Evolutionary conservation across 306 rosid genomes (phyloP).

Genomic region (Arachis hypogaea): DNA sequence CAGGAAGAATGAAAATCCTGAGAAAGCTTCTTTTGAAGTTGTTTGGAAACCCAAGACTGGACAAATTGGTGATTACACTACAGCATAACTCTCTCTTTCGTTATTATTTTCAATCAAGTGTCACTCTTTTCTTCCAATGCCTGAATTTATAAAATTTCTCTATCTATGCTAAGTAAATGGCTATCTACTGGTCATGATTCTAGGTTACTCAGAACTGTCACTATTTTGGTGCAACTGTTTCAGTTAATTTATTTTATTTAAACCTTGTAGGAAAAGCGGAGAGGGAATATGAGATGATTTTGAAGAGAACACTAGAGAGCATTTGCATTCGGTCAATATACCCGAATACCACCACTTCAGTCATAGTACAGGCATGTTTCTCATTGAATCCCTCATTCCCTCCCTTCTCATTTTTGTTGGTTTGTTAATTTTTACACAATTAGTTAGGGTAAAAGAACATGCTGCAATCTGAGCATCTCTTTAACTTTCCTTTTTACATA

Average conservation of each 20-base stretch:
- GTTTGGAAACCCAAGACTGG: slow-evolving; percentile 97
- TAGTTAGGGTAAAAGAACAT: neutral
- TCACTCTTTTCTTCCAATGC: neutral
- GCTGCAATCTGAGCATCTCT: neutral
- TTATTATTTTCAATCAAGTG: neutral
- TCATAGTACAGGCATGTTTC: slow-evolving; percentile 67
- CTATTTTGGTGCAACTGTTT: neutral
- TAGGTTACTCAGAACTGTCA: neutral
- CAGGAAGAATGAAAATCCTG: slow-evolving; percentile 88
- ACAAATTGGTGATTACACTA: slow-evolving; percentile 55
- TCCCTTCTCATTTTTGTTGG: neutral
- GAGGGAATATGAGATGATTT: slow-evolving; percentile 84
- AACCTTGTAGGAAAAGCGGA: slow-evolving; percentile 63
- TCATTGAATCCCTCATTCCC: neutral
- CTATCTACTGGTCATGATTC: neutral
- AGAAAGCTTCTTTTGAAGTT: slow-evolving; percentile 87
- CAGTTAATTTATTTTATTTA: neutral
- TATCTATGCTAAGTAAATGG: neutral
- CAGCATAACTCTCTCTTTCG: neutral
- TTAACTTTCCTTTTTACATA: too few species aligned
- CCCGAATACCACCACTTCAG: slow-evolving; percentile 80
- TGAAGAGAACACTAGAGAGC: slow-evolving; percentile 81
- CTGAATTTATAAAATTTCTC: neutral
- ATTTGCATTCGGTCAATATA: slow-evolving; percentile 68
- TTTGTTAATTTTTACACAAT: neutral